phyloP scores from a whole-genome alignment of 176 grass and related monocot species.

The Dendrocalamus sinicus region DNA sequence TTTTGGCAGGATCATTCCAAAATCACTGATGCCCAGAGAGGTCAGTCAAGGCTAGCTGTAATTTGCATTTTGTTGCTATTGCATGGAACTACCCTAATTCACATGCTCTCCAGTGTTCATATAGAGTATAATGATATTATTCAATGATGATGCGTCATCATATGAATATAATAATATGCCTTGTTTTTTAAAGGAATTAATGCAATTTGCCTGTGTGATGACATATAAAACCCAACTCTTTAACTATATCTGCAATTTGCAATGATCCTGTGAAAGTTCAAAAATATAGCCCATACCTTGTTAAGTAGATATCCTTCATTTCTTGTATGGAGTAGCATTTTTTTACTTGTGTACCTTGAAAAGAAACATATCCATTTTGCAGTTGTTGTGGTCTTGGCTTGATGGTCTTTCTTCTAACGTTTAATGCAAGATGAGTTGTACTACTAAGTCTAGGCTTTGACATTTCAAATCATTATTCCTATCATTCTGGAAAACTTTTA shows the following conservation, averaged over 20 bases:
- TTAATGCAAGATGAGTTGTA: background rate
- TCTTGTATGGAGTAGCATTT: background rate
- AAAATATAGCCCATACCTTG: background rate
- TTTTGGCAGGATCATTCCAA: constrained; percentile 82
- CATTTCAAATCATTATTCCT: background rate
- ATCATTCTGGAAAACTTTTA: background rate
- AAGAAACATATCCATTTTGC: background rate
- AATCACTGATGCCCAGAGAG: constrained; percentile 82
- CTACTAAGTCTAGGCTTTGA: background rate
- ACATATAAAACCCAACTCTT: background rate
- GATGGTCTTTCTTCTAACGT: background rate
- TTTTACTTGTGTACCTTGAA: background rate
- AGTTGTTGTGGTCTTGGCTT: background rate
- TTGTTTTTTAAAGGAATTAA: background rate
- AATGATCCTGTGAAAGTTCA: background rate
- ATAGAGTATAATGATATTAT: background rate
- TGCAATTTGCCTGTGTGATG: background rate
- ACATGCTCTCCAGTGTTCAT: background rate
- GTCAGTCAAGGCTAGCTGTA: constrained; percentile 55
- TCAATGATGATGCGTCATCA: background rate
- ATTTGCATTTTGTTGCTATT: constrained; percentile 9
- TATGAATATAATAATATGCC: background rate
- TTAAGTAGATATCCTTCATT: background rate
- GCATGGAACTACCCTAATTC: background rate
- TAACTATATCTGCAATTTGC: background rate